Percentiles rank a stretch among this genome's conserved stretches.
Evolutionary conservation across 768 basidiomycete genomes (phyloP).

Genomic region (Astraeus odoratus): DNA sequence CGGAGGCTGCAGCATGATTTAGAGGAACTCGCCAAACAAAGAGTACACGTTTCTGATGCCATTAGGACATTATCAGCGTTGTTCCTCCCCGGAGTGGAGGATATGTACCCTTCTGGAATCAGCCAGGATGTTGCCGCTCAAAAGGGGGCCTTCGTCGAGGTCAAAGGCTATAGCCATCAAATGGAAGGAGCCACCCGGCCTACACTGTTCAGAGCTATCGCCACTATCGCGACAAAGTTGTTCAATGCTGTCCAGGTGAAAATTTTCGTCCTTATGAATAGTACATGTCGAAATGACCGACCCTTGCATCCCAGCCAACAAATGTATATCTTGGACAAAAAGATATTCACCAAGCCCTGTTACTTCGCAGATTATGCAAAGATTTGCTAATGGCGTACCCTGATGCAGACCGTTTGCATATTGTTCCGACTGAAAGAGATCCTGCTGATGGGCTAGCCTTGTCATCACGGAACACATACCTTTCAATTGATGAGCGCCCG

Average conservation of each 20-base stretch:
- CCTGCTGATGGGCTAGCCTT: conserved; percentile 65
- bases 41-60: conserved; percentile 19
- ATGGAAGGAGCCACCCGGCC: conserved; percentile 91
- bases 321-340: conserved; percentile 96
- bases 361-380: conserved; percentile 68
- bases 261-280: conserved; percentile 12
- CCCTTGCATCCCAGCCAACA: conserved; percentile 58
- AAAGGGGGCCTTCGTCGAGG: conserved; percentile 85
- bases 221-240: conserved; percentile 90
- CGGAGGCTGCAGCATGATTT: conserved; percentile 78
- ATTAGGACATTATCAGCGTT: conserved; percentile 54
- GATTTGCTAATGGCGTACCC: conserved; percentile 85
- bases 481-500: conserved; percentile 54
- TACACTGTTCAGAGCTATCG: conserved; percentile 91
- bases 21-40: conserved; percentile 42
- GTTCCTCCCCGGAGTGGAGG: conserved; percentile 70
- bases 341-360: conserved; percentile 92
- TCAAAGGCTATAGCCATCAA: conserved; percentile 84
- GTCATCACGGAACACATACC: conserved; percentile 86
- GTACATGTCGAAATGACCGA: not conserved
- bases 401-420: conserved; percentile 62
- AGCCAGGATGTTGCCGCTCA: conserved; percentile 66
- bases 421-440: conserved; percentile 80
- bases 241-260: conserved; percentile 85
- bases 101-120: conserved; percentile 94